phyloP scores from a whole-genome alignment of 345 rosid genomes.

The Cardamine occulta region DNA sequence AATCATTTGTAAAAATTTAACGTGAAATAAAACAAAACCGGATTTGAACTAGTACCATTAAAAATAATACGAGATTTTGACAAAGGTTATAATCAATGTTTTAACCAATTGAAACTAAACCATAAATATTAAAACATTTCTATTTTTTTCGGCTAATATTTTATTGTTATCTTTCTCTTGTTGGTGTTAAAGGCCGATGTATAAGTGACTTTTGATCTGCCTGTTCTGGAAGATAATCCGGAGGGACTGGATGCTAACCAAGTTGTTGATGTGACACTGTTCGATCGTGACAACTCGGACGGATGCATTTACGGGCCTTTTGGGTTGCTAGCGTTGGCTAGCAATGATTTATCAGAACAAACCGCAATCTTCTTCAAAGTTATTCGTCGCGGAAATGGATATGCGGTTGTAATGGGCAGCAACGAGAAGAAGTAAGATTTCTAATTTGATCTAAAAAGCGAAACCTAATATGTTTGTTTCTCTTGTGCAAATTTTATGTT shows the following conservation, averaged over 20 bases:
- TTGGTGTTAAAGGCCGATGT: slow-evolving; percentile 53
- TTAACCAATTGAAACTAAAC: too few species aligned
- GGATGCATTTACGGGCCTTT: slow-evolving; percentile 62
- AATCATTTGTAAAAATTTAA: too few species aligned
- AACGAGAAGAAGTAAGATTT: slow-evolving; percentile 33
- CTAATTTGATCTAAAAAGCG: background rate
- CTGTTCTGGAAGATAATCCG: slow-evolving; percentile 28
- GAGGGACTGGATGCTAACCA: slow-evolving; percentile 41
- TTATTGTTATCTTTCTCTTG: background rate
- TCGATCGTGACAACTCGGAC: slow-evolving; percentile 43
- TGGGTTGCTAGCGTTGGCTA: slow-evolving; percentile 63
- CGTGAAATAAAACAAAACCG: too few species aligned
- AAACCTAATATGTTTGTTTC: background rate
- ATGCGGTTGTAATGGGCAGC: slow-evolving; percentile 55
- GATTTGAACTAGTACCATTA: too few species aligned
- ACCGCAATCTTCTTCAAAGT: slow-evolving; percentile 68
- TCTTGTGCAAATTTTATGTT: background rate
- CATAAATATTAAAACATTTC: too few species aligned
- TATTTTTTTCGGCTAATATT: background rate
- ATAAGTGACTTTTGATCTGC: slow-evolving; percentile 55
- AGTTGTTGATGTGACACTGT: slow-evolving; percentile 52
- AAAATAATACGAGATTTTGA: too few species aligned
- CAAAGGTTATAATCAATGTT: too few species aligned
- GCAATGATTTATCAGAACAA: slow-evolving; percentile 56
- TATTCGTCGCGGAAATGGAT: slow-evolving; percentile 46